These are phyloP conservation scores for Syzygium grande DNA, from an alignment of 345 rosid genomes.

Conservation along the genomic window DNA sequence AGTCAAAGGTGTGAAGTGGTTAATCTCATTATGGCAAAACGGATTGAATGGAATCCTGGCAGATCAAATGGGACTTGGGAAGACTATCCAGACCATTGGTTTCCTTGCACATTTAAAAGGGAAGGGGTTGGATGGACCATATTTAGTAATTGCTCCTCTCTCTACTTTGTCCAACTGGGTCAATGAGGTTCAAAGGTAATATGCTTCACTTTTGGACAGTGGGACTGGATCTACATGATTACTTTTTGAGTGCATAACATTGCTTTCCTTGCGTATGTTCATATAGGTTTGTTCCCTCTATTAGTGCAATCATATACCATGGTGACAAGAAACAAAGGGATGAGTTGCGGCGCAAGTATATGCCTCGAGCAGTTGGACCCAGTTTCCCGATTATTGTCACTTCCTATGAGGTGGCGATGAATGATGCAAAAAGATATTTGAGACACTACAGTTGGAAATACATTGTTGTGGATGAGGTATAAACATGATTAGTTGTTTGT, in stretches of 20 bases:
- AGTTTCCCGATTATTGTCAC: constrained; percentile 80
- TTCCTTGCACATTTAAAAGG: constrained; percentile 87
- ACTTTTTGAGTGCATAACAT: neutral
- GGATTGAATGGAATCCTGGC: constrained; percentile 97
- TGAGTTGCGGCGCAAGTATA: constrained; percentile 53
- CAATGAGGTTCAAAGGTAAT: constrained; percentile 72
- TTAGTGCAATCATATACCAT: constrained; percentile 74
- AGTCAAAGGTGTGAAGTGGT: constrained; percentile 96
- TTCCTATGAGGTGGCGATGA: constrained; percentile 85
- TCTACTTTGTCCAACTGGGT: constrained; percentile 95
- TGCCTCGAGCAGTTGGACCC: constrained; percentile 69
- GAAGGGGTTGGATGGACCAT: constrained; percentile 85
- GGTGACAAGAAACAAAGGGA: constrained; percentile 62
- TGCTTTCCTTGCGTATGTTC: neutral
- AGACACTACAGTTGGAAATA: constrained; percentile 84
- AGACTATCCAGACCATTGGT: constrained; percentile 92
- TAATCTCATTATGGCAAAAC: constrained; percentile 91
- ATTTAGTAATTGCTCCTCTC: constrained; percentile 89
- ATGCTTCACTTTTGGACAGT: neutral
- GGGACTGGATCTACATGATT: neutral
- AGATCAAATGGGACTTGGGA: constrained; percentile 99
- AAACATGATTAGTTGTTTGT: neutral
- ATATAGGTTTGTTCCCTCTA: constrained; percentile 70
- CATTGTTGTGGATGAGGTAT: constrained; percentile 92
- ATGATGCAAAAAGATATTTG: constrained; percentile 56